These are phyloP conservation scores for Alternaria ventricosa DNA, from an alignment of 2,329 filamentous ascomycete species.

Conservation along the genomic window DNA sequence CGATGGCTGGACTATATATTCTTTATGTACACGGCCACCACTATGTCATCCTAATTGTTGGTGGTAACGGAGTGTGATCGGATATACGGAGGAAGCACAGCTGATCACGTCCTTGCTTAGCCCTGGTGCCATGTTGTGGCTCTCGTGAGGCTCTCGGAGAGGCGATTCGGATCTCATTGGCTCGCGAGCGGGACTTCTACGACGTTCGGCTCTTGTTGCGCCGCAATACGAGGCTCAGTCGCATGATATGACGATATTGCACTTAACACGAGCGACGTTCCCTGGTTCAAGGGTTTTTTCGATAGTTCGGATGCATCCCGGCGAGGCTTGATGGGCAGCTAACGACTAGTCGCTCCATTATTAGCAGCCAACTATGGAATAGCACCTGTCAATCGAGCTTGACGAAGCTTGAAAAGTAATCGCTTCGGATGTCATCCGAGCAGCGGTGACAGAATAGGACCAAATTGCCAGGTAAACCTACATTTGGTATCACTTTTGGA, in stretches of 20 bases:
- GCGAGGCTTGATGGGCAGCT: neutral
- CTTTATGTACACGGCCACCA: neutral
- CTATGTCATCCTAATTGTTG: neutral
- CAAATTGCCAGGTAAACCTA: neutral
- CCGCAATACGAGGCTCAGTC: constrained; percentile 3
- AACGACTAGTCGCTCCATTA: neutral
- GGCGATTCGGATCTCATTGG: neutral
- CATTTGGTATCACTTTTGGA: neutral
- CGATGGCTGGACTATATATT: neutral
- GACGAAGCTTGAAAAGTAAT: neutral
- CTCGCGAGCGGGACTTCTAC: neutral
- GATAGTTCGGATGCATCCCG: neutral
- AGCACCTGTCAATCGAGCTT: neutral
- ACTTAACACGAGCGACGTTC: neutral
- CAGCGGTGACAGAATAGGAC: neutral
- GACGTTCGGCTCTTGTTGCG: neutral
- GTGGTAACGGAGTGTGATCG: neutral
- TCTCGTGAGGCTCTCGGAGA: neutral
- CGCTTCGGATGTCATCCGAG: neutral
- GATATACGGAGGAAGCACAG: neutral
- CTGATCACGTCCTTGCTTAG: neutral
- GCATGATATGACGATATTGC: neutral
- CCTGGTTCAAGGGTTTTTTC: neutral
- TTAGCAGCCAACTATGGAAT: neutral
- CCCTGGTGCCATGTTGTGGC: neutral